phyloP scores from a whole-genome alignment of 2,329 filamentous ascomycete genomes.

The Trichophyton equinum region DNA sequence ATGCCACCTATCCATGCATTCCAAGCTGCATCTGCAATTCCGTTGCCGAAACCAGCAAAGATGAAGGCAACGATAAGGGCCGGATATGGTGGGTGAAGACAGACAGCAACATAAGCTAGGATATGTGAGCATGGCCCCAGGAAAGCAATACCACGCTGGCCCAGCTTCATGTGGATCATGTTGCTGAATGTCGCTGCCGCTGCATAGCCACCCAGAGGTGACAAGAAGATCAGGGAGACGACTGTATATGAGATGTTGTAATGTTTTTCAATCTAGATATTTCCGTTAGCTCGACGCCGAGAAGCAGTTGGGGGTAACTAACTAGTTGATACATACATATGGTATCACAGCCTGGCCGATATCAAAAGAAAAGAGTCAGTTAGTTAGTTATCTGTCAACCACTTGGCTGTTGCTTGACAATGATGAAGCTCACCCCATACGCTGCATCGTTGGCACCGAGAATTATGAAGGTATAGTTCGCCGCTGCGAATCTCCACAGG shows the following conservation, averaged over 20 bases:
- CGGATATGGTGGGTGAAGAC: constrained; percentile 56
- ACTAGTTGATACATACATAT: constrained; percentile 25
- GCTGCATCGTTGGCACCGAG: constrained; percentile 45
- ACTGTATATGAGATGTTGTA: constrained; percentile 35
- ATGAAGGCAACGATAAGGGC: constrained; percentile 52
- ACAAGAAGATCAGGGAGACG: constrained; percentile 37
- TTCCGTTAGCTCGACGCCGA: constrained; percentile 11
- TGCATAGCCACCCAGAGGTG: constrained; percentile 37
- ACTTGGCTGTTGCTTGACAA: background rate
- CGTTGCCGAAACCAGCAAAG: constrained; percentile 58
- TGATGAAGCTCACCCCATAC: constrained; percentile 37
- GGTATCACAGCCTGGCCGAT: constrained; percentile 33
- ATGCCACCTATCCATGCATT: constrained; percentile 56
- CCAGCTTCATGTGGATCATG: constrained; percentile 33
- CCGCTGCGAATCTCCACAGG: constrained; percentile 45
- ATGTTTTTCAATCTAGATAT: constrained; percentile 28
- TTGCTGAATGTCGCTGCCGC: constrained; percentile 34
- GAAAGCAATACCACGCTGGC: constrained; percentile 60
- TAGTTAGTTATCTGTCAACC: background rate
- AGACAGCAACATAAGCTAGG: constrained; percentile 51
- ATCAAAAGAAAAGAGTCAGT: constrained; percentile 2
- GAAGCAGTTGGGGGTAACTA: background rate
- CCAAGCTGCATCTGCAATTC: constrained; percentile 43
- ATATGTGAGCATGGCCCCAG: constrained; percentile 51
- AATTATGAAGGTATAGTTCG: constrained; percentile 46